A percentile compares a stretch with the other conserved stretches of the same genome.
These are phyloP conservation scores for Aureobasidium sp. DNA, from an alignment of 2,329 filamentous ascomycete species.

Conservation along the genomic window DNA sequence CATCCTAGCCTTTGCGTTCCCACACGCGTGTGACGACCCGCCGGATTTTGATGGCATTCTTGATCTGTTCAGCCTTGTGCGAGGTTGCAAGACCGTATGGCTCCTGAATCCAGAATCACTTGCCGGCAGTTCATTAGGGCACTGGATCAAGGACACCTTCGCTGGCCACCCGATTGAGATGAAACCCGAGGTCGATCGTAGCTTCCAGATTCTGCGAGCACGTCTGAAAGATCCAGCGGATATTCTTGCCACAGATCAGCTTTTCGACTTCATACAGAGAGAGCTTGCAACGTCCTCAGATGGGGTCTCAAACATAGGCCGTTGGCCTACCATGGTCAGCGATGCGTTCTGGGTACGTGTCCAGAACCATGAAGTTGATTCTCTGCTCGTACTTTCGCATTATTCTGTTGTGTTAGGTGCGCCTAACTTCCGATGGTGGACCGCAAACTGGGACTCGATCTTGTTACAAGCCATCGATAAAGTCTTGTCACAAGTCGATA, in stretches of 20 bases:
- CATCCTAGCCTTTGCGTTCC: conserved; percentile 23
- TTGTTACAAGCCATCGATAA: conserved; percentile 20
- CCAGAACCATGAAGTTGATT: conserved; percentile 19
- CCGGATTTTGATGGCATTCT: conserved; percentile 23
- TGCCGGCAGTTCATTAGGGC: conserved; percentile 12
- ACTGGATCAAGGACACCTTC: background rate
- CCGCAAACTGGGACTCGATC: conserved; percentile 21
- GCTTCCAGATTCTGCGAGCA: conserved; percentile 12
- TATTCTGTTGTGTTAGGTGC: conserved; percentile 20
- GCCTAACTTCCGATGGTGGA: conserved; percentile 22
- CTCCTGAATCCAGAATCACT: conserved; percentile 18
- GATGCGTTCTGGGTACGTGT: conserved; percentile 22
- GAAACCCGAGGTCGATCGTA: background rate
- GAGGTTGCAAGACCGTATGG: conserved; percentile 22
- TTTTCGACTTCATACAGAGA: background rate
- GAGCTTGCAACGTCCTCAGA: background rate
- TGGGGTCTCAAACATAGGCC: conserved; percentile 21
- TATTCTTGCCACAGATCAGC: conserved; percentile 5
- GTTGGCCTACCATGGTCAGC: conserved; percentile 22
- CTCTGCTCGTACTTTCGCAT: conserved; percentile 21
- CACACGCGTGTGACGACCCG: conserved; percentile 19
- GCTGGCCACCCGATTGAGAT: conserved; percentile 1
- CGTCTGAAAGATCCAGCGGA: conserved; percentile 11
- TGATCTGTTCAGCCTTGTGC: conserved; percentile 23
- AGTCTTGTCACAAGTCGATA: background rate